These are phyloP conservation scores for Colletotrichum cordylinicola DNA, from an alignment of 2,329 filamentous ascomycete genomes.

Conservation along the genomic window DNA sequence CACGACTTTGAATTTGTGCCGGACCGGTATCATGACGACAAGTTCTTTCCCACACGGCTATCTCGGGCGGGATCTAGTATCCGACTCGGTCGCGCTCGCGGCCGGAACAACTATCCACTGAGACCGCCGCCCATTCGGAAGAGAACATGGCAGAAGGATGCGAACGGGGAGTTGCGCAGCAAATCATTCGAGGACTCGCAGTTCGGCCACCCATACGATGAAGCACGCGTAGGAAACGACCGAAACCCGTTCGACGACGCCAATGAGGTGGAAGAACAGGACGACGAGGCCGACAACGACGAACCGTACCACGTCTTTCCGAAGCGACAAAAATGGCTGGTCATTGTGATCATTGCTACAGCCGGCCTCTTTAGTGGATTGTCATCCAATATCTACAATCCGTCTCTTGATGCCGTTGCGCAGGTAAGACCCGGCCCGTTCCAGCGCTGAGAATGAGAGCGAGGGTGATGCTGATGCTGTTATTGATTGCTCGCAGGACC, in stretches of 20 bases:
- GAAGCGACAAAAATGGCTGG: slow-evolving; percentile 44
- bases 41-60: not conserved
- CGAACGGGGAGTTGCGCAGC: not conserved
- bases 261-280: not conserved
- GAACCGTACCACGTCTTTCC: slow-evolving; percentile 40
- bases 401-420: slow-evolving; percentile 45
- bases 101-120: not conserved
- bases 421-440: slow-evolving; percentile 24
- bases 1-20: slow-evolving; percentile 16
- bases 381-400: slow-evolving; percentile 58
- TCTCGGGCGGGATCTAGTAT: slow-evolving; percentile 12
- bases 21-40: slow-evolving; percentile 12
- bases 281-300: not conserved
- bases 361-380: slow-evolving; percentile 59
- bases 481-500: slow-evolving; percentile 23
- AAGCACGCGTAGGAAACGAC: not conserved
- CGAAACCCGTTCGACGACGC: slow-evolving; percentile 7
- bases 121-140: slow-evolving; percentile 6
- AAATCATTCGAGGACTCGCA: not conserved
- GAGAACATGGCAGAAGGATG: slow-evolving; percentile 9
- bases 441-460: not conserved
- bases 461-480: not conserved
- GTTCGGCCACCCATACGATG: not conserved
- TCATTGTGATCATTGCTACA: slow-evolving; percentile 53
- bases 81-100: slow-evolving; percentile 5